A percentile compares a stretch with the other conserved stretches of the same genome.
phyloP scores from a whole-genome alignment of 2,329 filamentous ascomycete genomes.

The Beauveria pseudobassiana region DNA sequence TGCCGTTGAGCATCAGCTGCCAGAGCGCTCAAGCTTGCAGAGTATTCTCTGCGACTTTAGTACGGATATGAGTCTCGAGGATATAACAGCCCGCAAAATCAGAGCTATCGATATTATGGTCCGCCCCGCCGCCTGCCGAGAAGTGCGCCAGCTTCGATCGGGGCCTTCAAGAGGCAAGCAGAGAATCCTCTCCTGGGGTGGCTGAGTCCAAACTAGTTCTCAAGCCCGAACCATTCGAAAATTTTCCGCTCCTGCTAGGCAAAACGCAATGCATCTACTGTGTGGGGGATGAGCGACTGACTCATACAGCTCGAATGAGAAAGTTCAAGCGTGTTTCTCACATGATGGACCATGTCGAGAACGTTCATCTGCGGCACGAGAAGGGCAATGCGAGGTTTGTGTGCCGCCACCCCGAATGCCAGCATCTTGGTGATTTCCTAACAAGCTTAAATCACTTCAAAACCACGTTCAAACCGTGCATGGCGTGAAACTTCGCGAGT shows the following conservation, averaged over 20 bases:
- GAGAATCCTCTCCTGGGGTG: too few relatives aligned
- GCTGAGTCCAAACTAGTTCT: too few relatives aligned
- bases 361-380: not conserved
- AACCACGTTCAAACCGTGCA: slow-evolving; percentile 10
- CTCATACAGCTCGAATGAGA: not conserved
- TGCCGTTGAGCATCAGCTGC: not conserved
- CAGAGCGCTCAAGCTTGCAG: not conserved
- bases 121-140: slow-evolving; percentile 4
- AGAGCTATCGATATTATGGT: slow-evolving; percentile 11
- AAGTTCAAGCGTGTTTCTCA: slow-evolving; percentile 9
- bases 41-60: slow-evolving; percentile 4
- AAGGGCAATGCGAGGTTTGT: not conserved
- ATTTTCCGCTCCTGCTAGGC: slow-evolving; percentile 6
- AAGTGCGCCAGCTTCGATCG: slow-evolving; percentile 3
- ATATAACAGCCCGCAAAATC: not conserved
- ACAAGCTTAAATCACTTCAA: slow-evolving; percentile 9
- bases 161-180: too few relatives aligned
- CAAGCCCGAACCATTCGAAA: not conserved
- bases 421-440: slow-evolving; percentile 8
- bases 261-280: slow-evolving; percentile 13
- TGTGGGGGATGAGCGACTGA: slow-evolving; percentile 9
- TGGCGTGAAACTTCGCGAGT: not conserved
- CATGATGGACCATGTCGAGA: slow-evolving; percentile 1
- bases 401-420: slow-evolving; percentile 10
- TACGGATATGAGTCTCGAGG: not conserved